Evolutionary conservation across 202 grass and related monocot genomes (phyloP), one percentile per base, ranked within the genome.

Genomic region (Alloteropsis angusta): DNA sequence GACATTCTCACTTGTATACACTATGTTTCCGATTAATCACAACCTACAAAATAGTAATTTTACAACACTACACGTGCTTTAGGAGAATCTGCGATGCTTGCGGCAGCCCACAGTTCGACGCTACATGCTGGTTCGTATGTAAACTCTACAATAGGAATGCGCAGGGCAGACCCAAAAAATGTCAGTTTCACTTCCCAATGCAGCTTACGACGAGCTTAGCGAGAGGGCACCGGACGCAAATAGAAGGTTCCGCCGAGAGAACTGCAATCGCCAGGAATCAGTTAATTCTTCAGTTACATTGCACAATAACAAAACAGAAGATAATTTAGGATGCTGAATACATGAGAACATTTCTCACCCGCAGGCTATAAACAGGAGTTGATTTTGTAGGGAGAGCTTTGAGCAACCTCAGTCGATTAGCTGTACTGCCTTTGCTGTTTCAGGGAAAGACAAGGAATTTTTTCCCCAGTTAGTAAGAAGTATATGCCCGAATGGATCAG

Each of bases 381-480:
- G 96, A 87, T 91, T 98, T 98, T 75, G 92, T 98, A 0, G 88
- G 88, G 30, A 98, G 92, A 86, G 82, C 79, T 87, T 93, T 98
- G 15, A 98, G 79, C 47, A 98, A 37, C 76, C 92, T 93, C 55
- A 87, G 84, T 55, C 84, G 73, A 50, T 87, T 98, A 7, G 63
- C 85, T 65, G 81, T 78, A 48, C 88, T 69, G 66, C 75, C 65
- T 88, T 95, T 99, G 61, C 96, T 98, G 78, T 67, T 70, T 55
- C 86, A 53, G 63, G 61, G 59, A 83, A 44, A 55, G 19, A 52
- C 4, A 52, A 30, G 0, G 12, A 35, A 38, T 48, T 85, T 73
- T 80, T 77, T 80, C 23, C 46, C 21, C 15, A 63, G 4, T n/a
- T n/a, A 48, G 44, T 41, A 45, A 54, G 16, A 10, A 52, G 15